These are phyloP conservation scores for Limonium bicolor DNA, from an alignment of 148 eudicot genomes.

Conservation along the genomic window DNA sequence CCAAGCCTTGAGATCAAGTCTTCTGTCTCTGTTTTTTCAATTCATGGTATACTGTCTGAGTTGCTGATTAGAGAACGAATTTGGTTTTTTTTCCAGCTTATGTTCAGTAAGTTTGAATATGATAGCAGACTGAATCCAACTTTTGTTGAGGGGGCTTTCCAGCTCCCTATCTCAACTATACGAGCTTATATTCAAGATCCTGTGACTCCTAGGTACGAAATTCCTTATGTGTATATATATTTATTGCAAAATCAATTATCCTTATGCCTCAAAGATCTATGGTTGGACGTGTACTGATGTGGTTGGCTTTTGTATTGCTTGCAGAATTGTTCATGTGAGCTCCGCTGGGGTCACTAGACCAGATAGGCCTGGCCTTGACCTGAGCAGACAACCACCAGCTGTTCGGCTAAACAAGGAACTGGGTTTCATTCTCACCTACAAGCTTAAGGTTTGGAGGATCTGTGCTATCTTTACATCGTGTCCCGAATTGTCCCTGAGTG, in stretches of 20 bases:
- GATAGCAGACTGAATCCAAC: slow-evolving; percentile 91
- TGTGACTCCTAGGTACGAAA: slow-evolving; percentile 54
- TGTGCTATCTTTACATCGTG: background rate
- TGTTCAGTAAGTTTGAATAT: slow-evolving; percentile 96
- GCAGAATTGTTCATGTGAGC: slow-evolving; percentile 85
- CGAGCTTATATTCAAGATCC: slow-evolving; percentile 76
- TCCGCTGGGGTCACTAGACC: slow-evolving; percentile 97
- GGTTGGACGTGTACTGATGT: background rate
- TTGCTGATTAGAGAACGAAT: background rate
- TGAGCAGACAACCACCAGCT: slow-evolving; percentile 96
- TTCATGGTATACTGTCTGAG: background rate
- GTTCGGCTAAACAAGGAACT: slow-evolving; percentile 95
- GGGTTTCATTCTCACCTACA: slow-evolving; percentile 77
- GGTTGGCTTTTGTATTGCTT: background rate
- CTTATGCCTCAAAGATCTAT: background rate
- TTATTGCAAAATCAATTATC: background rate
- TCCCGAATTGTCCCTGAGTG: too few species aligned
- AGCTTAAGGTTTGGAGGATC: slow-evolving; percentile 57
- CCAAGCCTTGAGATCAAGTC: too few species aligned
- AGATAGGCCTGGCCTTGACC: slow-evolving; percentile 92
- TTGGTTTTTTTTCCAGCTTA: slow-evolving; percentile 82
- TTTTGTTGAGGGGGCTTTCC: slow-evolving; percentile 79
- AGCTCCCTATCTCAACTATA: slow-evolving; percentile 80
- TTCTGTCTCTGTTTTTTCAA: too few species aligned
- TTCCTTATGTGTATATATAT: background rate